Percentiles rank a stretch among this genome's conserved stretches.
Conservation (phyloP, 2,329 filamentous ascomycete genomes). For the Parafenestella ontariensis region DNA sequence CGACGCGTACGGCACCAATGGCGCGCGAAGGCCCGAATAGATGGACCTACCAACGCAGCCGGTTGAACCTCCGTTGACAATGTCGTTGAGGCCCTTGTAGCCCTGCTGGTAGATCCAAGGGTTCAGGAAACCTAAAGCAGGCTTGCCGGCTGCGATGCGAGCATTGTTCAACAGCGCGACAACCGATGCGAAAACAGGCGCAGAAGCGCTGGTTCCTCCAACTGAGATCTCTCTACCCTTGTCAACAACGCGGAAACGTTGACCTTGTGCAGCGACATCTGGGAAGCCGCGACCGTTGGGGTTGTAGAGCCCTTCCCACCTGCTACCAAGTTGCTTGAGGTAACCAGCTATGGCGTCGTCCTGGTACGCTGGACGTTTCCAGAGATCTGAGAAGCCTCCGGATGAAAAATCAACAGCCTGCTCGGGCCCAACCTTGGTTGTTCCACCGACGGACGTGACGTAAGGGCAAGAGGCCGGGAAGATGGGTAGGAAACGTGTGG, state of each 20-base stretch:
- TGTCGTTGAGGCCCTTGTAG: slow-evolving; percentile 57
- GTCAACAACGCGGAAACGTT: slow-evolving; percentile 45
- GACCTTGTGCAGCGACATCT: slow-evolving; percentile 52
- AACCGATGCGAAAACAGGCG: slow-evolving; percentile 49
- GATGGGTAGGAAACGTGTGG: slow-evolving; percentile 52
- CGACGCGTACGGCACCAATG: slow-evolving; percentile 53
- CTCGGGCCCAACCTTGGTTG: slow-evolving; percentile 50
- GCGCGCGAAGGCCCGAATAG: slow-evolving; percentile 47
- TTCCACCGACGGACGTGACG: slow-evolving; percentile 57
- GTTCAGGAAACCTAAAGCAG: slow-evolving; percentile 49
- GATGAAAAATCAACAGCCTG: slow-evolving; percentile 49
- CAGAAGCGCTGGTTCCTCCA: slow-evolving; percentile 49
- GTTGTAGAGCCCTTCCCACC: slow-evolving; percentile 54
- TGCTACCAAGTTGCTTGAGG: slow-evolving; percentile 48
- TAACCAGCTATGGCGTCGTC: slow-evolving; percentile 49
- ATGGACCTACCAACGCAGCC: slow-evolving; percentile 54
- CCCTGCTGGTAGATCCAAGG: slow-evolving; percentile 53
- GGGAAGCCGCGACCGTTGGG: slow-evolving; percentile 53
- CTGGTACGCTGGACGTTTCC: slow-evolving; percentile 53
- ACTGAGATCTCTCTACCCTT: slow-evolving; percentile 40
- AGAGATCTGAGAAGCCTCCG: slow-evolving; percentile 57
- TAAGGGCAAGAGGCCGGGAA: slow-evolving; percentile 58
- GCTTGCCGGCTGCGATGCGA: slow-evolving; percentile 43
- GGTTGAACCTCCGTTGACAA: slow-evolving; percentile 55
- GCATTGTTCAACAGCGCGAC: slow-evolving; percentile 50